Evolutionary conservation across 306 rosid species (phyloP).

Genomic region (Pachyrhizus erosus): DNA sequence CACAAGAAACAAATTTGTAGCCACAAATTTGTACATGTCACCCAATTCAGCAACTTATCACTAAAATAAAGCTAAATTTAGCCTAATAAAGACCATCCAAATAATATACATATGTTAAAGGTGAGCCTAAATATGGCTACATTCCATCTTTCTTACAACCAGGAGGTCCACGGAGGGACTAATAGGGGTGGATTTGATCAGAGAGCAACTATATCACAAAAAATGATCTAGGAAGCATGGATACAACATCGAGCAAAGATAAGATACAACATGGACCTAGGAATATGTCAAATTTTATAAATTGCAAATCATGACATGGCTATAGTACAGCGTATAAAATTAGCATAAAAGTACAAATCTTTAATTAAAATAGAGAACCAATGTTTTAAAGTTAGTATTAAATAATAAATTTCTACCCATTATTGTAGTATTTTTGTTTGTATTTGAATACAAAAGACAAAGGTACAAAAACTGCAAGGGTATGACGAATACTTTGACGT

Average conservation of each 20-base stretch:
- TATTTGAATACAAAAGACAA: background rate
- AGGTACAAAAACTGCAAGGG: background rate
- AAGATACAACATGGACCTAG: background rate
- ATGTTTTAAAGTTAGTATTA: background rate
- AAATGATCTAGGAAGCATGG: background rate
- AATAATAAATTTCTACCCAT: background rate
- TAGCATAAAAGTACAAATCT: constrained; percentile 1
- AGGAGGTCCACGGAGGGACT: background rate
- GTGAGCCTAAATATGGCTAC: background rate
- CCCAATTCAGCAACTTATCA: background rate
- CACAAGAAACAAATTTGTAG: constrained; percentile 30
- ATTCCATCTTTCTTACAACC: background rate
- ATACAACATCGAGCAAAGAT: background rate
- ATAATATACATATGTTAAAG: background rate
- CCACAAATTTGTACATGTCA: constrained; percentile 15
- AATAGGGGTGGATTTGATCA: background rate
- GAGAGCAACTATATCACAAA: background rate
- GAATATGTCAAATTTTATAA: constrained; percentile 1
- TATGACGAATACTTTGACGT: background rate
- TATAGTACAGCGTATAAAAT: background rate
- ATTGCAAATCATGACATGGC: background rate
- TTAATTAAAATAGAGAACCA: background rate
- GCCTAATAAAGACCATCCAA: constrained; percentile 1
- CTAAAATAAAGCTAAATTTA: background rate
- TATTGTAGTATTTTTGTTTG: background rate